A percentile compares a stretch with the other conserved stretches of the same genome.
Evolutionary conservation across 805 yeast genomes (phyloP).

Genomic region (Wickerhamomyces rabaulensis): DNA sequence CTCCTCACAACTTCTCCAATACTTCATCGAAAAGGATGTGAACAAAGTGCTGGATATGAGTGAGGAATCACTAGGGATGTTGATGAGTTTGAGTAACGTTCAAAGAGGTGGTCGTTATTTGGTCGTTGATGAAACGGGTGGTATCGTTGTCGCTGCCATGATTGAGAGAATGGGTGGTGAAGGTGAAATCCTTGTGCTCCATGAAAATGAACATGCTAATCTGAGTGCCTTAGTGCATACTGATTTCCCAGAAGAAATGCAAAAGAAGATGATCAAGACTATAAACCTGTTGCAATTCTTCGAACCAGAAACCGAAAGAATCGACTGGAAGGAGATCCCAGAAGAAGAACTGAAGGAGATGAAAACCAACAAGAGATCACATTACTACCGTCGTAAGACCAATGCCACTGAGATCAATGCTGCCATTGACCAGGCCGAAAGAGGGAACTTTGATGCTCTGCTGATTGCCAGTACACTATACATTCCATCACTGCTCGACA

Average conservation of each 20-base stretch:
- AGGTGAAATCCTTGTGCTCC: conserved; percentile 70
- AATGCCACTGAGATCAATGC: conserved; percentile 44
- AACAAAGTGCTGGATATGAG: conserved; percentile 72
- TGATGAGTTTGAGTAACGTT: conserved; percentile 74
- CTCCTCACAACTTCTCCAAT: conserved; percentile 63
- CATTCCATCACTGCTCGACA: conserved; percentile 58
- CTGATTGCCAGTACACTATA: conserved; percentile 70
- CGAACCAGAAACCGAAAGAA: conserved; percentile 60
- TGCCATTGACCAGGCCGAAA: conserved; percentile 44
- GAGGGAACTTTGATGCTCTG: conserved; percentile 67
- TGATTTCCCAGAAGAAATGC: conserved; percentile 51
- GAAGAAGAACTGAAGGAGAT: conserved; percentile 49
- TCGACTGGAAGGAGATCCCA: conserved; percentile 40
- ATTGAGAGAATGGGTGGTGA: conserved; percentile 79
- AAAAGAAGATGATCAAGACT: conserved; percentile 54
- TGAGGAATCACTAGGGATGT: conserved; percentile 74
- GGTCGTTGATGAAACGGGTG: conserved; percentile 92
- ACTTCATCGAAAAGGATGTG: conserved; percentile 65
- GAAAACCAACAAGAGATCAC: conserved; percentile 56
- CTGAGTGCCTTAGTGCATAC: conserved; percentile 63
- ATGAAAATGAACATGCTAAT: conserved; percentile 93
- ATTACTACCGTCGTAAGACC: conserved; percentile 60
- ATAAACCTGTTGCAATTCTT: conserved; percentile 75
- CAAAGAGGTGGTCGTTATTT: conserved; percentile 87
- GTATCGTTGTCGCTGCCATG: conserved; percentile 78